These are phyloP conservation scores for Herpetospermum pedunculosum DNA, from an alignment of 306 rosid species.

Conservation along the genomic window DNA sequence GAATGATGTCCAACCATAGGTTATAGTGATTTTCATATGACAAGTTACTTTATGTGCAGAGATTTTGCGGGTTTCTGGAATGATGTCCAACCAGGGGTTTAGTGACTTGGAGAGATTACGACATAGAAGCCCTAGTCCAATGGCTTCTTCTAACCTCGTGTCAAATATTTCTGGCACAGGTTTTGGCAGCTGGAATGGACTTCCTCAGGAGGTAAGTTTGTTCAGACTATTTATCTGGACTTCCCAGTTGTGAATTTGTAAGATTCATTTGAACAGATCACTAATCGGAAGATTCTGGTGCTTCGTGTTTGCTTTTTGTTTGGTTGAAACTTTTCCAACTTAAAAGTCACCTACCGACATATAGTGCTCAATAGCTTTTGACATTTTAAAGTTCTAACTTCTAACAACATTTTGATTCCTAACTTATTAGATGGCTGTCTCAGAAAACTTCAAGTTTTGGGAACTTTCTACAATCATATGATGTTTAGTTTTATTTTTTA, in stretches of 20 bases:
- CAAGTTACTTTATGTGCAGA: slow-evolving; percentile 13
- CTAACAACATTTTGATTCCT: neutral
- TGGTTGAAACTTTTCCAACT: neutral
- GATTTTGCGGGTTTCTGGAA: slow-evolving; percentile 84
- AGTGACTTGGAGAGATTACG: slow-evolving; percentile 90
- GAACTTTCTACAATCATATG: neutral
- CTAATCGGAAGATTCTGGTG: neutral
- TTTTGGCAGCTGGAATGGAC: slow-evolving; percentile 79
- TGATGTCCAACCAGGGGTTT: slow-evolving; percentile 96
- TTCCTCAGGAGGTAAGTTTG: slow-evolving; percentile 69
- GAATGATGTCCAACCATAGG: slow-evolving; percentile 91
- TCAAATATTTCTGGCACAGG: slow-evolving; percentile 77
- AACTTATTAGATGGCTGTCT: neutral
- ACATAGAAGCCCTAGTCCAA: slow-evolving; percentile 98
- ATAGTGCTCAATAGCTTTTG: neutral
- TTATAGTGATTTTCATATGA: slow-evolving; percentile 52
- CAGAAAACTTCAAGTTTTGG: neutral
- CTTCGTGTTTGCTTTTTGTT: neutral
- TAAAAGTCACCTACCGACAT: neutral
- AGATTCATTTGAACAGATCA: neutral
- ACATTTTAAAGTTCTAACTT: neutral
- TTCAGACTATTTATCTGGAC: neutral
- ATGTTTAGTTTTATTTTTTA: neutral
- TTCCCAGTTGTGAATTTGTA: neutral
- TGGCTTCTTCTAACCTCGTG: slow-evolving; percentile 85